These are phyloP conservation scores for Didymella pomorum DNA, from an alignment of 2,329 filamentous ascomycete species.

Conservation along the genomic window DNA sequence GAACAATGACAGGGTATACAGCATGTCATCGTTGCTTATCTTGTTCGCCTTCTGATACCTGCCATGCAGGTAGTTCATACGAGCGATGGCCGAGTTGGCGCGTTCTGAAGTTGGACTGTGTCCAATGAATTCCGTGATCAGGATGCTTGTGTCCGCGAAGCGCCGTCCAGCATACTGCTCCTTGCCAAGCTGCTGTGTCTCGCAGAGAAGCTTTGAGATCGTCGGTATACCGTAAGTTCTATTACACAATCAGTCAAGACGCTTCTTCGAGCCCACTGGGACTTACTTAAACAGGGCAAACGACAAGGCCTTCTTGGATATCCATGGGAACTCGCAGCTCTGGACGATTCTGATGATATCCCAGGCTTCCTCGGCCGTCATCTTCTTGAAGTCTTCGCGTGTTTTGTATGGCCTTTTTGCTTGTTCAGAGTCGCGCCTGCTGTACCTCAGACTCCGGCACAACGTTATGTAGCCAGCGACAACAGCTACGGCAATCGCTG, in stretches of 20 bases:
- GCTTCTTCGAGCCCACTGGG: too few relatives aligned
- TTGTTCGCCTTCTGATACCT: constrained; percentile 65
- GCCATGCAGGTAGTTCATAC: constrained; percentile 70
- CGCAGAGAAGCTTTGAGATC: constrained; percentile 47
- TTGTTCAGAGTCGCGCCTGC: constrained; percentile 51
- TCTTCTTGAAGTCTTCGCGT: constrained; percentile 57
- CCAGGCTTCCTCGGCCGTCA: constrained; percentile 64
- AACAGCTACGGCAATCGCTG: constrained; percentile 18
- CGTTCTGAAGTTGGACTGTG: constrained; percentile 46
- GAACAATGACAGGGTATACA: constrained; percentile 72
- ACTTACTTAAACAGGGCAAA: constrained; percentile 65
- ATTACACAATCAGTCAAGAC: neutral
- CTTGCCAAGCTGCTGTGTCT: constrained; percentile 44
- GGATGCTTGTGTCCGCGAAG: constrained; percentile 45
- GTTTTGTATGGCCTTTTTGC: constrained; percentile 56
- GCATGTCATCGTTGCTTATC: constrained; percentile 69
- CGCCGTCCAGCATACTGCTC: constrained; percentile 34
- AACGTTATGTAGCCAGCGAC: constrained; percentile 44
- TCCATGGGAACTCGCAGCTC: constrained; percentile 65
- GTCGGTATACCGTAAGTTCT: constrained; percentile 50
- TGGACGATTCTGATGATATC: constrained; percentile 57
- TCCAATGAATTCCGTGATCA: constrained; percentile 44
- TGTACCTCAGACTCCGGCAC: constrained; percentile 50
- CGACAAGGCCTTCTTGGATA: constrained; percentile 60
- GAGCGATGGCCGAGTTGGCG: constrained; percentile 59